Base-by-base conservation (phyloP, 768 basidiomycete species). In the Rhodotorula babjevae region DNA sequence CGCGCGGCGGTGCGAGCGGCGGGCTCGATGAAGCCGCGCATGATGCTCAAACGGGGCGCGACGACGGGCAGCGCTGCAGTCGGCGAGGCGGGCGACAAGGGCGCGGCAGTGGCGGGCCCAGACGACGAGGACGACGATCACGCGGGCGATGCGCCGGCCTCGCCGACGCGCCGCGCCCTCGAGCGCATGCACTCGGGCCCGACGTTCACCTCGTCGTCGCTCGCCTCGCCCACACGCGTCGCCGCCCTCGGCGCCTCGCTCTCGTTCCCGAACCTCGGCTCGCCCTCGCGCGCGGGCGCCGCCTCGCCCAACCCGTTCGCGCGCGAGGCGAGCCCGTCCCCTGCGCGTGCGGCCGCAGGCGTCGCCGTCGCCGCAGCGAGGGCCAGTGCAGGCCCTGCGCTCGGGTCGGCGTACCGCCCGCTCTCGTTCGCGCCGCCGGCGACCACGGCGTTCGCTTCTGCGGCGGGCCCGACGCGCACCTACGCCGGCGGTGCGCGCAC, bases 181-280 rank as follows among this genome's bases (percentile, higher is more conserved):
- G 70, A 67, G 23, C 65, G 71, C 21, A 31, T 25, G 44, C 21
- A 16, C 57, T 46, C 56, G 7, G 40, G 53, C 18, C 50, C 53
- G 16, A 25, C 27, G 29, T n/a, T 69, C 57, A 3, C 47, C 14
- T 52, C 31, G 9, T 29, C 69, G 6, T 25, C 60, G 31, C 27
- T 31, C 36, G 65, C 33, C 33, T n/a, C 50, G 15, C 53, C 40
- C 62, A 69, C 73, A 63, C 42, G 63, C 70, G 36, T 63, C 60
- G 36, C 74, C 73, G 49, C 76, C 65, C 78, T 60, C 49, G 11
- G n/a, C 44, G 16, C 52, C 11, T n/a, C 60, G 42, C 58, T 25
- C n/a, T 46, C 61, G 23, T 49, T 33, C 44, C 46, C 42, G 23
- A 9, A 3, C 29, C 27, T 53, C 53, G n/a, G n/a, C 31, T 57